Evolutionary conservation across 2,329 filamentous ascomycete species (phyloP), one percentile per base, ranked within the genome.

Genomic region (Westerdykella sp.): DNA sequence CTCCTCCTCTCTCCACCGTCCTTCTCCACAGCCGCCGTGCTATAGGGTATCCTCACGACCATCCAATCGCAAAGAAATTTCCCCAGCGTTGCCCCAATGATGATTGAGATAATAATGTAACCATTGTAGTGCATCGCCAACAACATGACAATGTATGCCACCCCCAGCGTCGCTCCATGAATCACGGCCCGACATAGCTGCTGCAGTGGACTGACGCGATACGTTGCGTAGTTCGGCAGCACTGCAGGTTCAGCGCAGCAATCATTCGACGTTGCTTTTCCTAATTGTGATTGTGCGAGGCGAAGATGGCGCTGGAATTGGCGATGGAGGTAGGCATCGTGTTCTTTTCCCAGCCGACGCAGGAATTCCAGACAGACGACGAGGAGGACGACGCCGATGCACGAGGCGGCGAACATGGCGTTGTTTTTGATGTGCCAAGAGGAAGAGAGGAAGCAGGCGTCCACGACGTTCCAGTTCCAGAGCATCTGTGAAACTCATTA

Each of bases 71-170:
- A 91, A 46, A 86, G 59, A 50, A 89, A 87, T 11, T 77, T 74
- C 13, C 87, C 87, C 5, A 90, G 44, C 50, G 80, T 87, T 0
- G 84, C 80, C 1, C 87, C 87, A 43, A 91, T 77, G 49, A 91
- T 79, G 62, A 93, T 87, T 53, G 81, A 87, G 46, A 91, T 83
- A 63, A 93, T 85, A 49, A 90, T 73, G 66, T 87, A 90, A 3
- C 66, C 74, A 43, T 79, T 79, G 59, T 73, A 79, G 50, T 78
- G 79, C 76, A 80, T 80, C 3, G 75, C 76, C 22, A 79, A 55
- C 68, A 83, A 66, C 85, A 90, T 89, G 53, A 88, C 65, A 52
- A 88, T 80, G 61, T 88, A 90, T 15, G 36, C 36, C 18, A 90
- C 76, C 0, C 79, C 80, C 56, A 91, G 87, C 52, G 86, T 84